phyloP scores from a whole-genome alignment of 352 stramenopile species.

The Aphanomyces invadans region DNA sequence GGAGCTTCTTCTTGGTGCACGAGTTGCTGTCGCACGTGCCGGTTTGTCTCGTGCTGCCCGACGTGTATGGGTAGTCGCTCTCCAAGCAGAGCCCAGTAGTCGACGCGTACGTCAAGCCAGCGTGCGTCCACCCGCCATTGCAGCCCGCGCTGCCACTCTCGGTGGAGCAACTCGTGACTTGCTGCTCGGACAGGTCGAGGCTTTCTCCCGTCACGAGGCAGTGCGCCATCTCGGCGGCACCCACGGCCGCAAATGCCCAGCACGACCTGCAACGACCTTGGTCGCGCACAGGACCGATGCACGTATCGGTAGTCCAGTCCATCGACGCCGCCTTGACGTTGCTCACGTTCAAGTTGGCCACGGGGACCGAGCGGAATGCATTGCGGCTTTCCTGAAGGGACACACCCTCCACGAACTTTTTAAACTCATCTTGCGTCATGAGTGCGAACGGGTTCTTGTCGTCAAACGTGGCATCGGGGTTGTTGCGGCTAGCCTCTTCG shows the following conservation, averaged over 20 bases:
- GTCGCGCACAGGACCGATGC: conserved; percentile 29
- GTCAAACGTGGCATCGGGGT: conserved; percentile 10
- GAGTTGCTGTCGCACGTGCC: conserved; percentile 3
- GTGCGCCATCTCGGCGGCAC: conserved; percentile 28
- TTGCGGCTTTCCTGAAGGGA: neutral
- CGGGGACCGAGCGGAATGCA: neutral
- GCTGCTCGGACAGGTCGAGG: conserved; percentile 44
- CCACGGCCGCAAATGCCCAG: conserved; percentile 39
- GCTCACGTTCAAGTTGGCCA: neutral
- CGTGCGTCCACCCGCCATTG: conserved; percentile 49
- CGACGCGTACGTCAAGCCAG: conserved; percentile 56
- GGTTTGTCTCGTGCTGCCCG: conserved; percentile 20
- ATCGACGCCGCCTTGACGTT: neutral
- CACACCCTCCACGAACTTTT: neutral
- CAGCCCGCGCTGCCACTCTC: conserved; percentile 39
- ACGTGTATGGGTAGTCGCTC: conserved; percentile 11
- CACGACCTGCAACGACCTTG: conserved; percentile 37
- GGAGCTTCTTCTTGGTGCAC: conserved; percentile 16
- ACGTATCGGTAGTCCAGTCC: conserved; percentile 26
- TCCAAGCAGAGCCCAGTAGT: conserved; percentile 23
- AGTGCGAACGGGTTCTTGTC: conserved; percentile 15
- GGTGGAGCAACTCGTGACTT: conserved; percentile 63
- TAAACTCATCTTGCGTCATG: conserved; percentile 12
- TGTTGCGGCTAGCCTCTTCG: neutral
- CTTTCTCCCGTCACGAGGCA: conserved; percentile 27